Conservation (phyloP, 1,139 yeast genomes). For the Williopsis jadinii region DNA sequence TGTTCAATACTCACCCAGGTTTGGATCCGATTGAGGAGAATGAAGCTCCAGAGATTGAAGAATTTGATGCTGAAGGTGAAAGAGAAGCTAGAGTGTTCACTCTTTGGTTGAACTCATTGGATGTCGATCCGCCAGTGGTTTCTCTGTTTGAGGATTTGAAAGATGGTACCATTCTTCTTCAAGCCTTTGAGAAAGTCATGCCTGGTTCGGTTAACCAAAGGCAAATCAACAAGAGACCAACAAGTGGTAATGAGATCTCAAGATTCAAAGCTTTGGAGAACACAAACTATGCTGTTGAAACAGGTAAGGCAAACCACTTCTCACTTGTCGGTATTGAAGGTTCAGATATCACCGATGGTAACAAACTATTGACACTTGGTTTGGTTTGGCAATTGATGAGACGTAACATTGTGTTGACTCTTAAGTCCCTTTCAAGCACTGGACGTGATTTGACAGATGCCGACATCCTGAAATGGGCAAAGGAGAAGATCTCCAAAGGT, state of each 20-base stretch:
- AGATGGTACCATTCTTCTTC: conserved; percentile 83
- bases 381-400: conserved; percentile 99
- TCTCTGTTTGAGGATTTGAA: conserved; percentile 89
- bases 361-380: conserved; percentile 83
- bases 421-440: conserved; percentile 62
- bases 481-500: conserved; percentile 73
- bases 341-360: conserved; percentile 93
- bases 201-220: conserved; percentile 84
- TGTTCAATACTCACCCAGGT: conserved; percentile 95
- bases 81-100: conserved; percentile 99
- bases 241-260: conserved; percentile 62
- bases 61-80: conserved; percentile 98
- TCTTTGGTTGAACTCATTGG: conserved; percentile 92
- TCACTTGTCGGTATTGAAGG: conserved; percentile 98
- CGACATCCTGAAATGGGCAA: conserved; percentile 93
- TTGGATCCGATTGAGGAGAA: conserved; percentile 90
- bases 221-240: conserved; percentile 78
- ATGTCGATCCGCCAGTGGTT: conserved; percentile 91
- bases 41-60: conserved; percentile 83
- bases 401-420: conserved; percentile 81
- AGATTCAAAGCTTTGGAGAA: conserved; percentile 95
- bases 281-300: conserved; percentile 91
- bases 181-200: conserved; percentile 92
- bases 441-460: conserved; percentile 73
- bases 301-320: conserved; percentile 88